Base-by-base conservation (phyloP, 768 basidiomycete genomes). In the Suillus plorans region DNA sequence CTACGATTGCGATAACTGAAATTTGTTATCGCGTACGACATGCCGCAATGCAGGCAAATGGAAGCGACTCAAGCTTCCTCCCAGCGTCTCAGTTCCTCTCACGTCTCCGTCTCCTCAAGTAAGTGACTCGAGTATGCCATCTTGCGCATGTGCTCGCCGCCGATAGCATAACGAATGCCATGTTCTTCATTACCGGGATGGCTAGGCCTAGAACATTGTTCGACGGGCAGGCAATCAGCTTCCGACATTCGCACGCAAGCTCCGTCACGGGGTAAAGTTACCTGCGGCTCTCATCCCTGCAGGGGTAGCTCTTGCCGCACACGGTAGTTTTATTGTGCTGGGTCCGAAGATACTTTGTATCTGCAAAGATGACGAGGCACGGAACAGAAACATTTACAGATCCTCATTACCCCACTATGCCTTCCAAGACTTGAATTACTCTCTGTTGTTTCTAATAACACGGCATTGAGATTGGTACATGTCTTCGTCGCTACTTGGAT, bases 401-500 rank as follows among this genome's bases (percentile, higher is more conserved):
- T 45, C 36, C 4, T 13, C 20, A 10, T 67, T 41, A 61, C 36
- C 67, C 80, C 65, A 82, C 66, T 66, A 87, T 72, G 61, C 84
- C 87, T 72, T 85, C 86, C 57, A 92, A 73, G 52, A 94, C 87
- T 63, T 88, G 85, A 55, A 89, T 79, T n/a, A 94, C 80, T 66
- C 82, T 81, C 67, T 86, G 87, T 73, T 94, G 92, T 62, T 82
- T 84, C 90, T 92, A 63, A 50, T 59, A 55, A 61, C 28, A 61
- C 52, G 41, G 36, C n/a, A 28, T n/a, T 28, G 25, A 63, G 39
- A 59, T 64, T 59, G 41, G 60, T 45, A 50, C 42, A 64, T 55
- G 53, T 36, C 18, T 25, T 57, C 20, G 18, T 5, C 20, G 20
- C 50, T 47, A 34, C 50, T 65, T 31, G 42, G 60, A 56, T 45